Percentiles rank a stretch among this genome's conserved stretches.
These are phyloP conservation scores for Pseudonitzschia delicatissima DNA, from an alignment of 108 stramenopile genomes.

Conservation along the genomic window DNA sequence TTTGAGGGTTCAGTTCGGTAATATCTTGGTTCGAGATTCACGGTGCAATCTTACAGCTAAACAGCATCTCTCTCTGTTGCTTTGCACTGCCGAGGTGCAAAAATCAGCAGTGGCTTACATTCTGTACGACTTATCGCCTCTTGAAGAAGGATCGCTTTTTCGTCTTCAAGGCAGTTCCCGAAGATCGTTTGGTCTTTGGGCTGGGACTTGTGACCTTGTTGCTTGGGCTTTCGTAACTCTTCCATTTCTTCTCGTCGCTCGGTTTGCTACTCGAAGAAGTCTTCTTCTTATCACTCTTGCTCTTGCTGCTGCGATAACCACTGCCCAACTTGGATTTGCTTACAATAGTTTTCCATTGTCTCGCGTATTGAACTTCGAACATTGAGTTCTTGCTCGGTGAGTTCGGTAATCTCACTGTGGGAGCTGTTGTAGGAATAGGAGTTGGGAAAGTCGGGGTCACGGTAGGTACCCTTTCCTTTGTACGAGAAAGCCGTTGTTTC, in stretches of 20 bases:
- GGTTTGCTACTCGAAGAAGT: not conserved
- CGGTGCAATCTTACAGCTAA: no score
- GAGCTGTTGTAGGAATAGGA: not conserved
- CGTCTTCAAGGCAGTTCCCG: not conserved
- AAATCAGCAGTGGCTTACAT: not conserved
- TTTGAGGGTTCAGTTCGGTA: no score
- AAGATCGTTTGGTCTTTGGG: not conserved
- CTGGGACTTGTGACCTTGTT: not conserved
- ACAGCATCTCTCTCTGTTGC: no score
- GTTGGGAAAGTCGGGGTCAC: conserved; percentile 6
- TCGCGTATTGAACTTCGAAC: conserved; percentile 33
- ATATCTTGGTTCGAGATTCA: no score
- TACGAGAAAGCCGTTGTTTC: not conserved
- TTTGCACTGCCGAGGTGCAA: no score
- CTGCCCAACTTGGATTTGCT: conserved; percentile 16
- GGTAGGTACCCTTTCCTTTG: not conserved
- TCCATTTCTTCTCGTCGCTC: conserved; percentile 6
- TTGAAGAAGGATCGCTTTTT: conserved; percentile 23
- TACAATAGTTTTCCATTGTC: conserved; percentile 28
- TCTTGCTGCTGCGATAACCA: not conserved
- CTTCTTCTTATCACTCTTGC: not conserved
- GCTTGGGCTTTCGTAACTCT: conserved; percentile 11
- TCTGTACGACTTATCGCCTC: not conserved
- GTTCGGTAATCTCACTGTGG: not conserved
- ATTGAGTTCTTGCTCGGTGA: conserved; percentile 19